These are phyloP conservation scores for Cystobasidiopsis lactophilus DNA, from an alignment of 768 basidiomycete genomes.

Conservation along the genomic window DNA sequence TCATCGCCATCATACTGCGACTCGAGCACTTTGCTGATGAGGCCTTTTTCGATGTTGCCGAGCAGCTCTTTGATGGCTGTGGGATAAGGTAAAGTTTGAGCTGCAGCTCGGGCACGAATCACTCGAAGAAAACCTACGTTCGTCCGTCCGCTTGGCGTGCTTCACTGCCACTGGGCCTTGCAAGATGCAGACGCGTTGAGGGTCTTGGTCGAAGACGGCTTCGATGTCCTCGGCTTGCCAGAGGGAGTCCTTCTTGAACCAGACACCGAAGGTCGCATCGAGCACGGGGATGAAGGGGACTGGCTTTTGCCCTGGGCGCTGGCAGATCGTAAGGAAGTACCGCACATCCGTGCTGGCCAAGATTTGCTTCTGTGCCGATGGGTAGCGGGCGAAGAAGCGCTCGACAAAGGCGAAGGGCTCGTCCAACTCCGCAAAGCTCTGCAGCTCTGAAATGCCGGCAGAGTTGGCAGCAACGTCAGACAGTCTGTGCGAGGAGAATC, in stretches of 20 bases:
- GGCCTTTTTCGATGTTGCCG: conserved; percentile 57
- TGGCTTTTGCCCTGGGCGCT: conserved; percentile 91
- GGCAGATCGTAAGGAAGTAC: conserved; percentile 85
- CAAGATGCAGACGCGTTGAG: conserved; percentile 89
- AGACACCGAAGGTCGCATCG: conserved; percentile 80
- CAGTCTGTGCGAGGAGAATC: neutral
- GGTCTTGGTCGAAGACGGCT: conserved; percentile 95
- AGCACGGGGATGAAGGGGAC: conserved; percentile 94
- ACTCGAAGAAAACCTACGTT: conserved; percentile 23
- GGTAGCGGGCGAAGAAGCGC: conserved; percentile 60
- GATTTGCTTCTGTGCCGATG: conserved; percentile 58
- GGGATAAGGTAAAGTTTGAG: neutral
- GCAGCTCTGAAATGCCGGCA: conserved; percentile 57
- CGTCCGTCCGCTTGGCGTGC: conserved; percentile 66
- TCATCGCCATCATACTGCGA: conserved; percentile 55
- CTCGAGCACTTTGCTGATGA: conserved; percentile 57
- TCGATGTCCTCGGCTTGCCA: conserved; percentile 46
- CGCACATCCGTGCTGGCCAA: conserved; percentile 82
- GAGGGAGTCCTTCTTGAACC: conserved; percentile 83
- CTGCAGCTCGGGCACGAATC: too few relatives aligned
- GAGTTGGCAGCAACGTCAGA: conserved; percentile 1
- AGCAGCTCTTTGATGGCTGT: conserved; percentile 68
- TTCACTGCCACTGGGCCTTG: conserved; percentile 91
- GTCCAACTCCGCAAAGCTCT: conserved; percentile 63
- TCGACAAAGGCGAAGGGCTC: conserved; percentile 53